These are phyloP conservation scores for Pseudogymnoascus sp. DNA, from an alignment of 2,329 filamentous ascomycete genomes.

Conservation along the genomic window DNA sequence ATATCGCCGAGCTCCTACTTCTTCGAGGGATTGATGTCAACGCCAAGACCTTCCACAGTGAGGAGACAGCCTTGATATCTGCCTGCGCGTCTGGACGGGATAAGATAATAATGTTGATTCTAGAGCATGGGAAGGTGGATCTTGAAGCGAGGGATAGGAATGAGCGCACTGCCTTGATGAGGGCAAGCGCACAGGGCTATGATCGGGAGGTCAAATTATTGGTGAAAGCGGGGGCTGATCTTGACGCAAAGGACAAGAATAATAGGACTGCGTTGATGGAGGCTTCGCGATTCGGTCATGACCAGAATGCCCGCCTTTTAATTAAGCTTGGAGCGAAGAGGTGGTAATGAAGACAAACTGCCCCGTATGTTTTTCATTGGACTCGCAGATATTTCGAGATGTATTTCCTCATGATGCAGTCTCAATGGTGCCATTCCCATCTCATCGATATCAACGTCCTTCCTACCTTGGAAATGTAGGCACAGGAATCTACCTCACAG, in stretches of 20 bases:
- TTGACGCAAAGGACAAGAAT: neutral
- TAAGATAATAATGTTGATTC: neutral
- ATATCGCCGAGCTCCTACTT: neutral
- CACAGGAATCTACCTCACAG: neutral
- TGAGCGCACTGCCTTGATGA: neutral
- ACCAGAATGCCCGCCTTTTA: neutral
- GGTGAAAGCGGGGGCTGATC: neutral
- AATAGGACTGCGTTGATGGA: neutral
- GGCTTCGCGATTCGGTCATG: neutral
- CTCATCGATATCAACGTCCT: neutral
- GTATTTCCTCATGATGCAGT: neutral
- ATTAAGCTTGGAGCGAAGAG: neutral
- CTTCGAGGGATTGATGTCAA: neutral
- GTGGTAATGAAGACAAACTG: neutral
- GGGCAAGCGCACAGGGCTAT: neutral
- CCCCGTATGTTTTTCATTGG: neutral
- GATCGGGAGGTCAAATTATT: neutral
- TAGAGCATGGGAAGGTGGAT: neutral
- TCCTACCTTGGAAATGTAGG: neutral
- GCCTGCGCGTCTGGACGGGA: neutral
- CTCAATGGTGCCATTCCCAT: neutral
- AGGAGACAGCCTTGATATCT: neutral
- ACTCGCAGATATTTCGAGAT: neutral
- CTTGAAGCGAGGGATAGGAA: neutral
- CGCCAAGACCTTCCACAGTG: neutral